Percentiles rank a stretch among this genome's conserved stretches.
Evolutionary conservation across 2,329 filamentous ascomycete genomes (phyloP).

Genomic region (Akanthomyces lecanii): DNA sequence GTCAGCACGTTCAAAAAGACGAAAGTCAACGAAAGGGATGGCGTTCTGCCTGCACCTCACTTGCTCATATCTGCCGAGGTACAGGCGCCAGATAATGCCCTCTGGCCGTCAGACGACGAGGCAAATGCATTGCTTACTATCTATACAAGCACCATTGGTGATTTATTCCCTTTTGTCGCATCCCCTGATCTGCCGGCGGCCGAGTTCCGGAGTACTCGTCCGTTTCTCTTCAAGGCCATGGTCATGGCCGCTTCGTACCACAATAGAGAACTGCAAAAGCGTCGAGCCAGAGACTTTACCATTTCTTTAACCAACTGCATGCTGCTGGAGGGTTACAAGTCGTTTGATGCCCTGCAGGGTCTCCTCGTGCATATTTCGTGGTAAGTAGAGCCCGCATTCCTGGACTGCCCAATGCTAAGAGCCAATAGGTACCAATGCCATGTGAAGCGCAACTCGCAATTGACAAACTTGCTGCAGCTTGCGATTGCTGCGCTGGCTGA

Average conservation of each 20-base stretch:
- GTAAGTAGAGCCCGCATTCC: background rate
- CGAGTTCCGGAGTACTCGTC: background rate
- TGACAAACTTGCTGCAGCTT: constrained; percentile 12
- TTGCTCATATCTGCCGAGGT: background rate
- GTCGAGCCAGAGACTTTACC: constrained; percentile 8
- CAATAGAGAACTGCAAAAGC: constrained; percentile 10
- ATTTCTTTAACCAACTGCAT: constrained; percentile 6
- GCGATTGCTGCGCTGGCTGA: constrained; percentile 8
- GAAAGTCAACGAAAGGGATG: background rate
- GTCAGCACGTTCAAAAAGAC: background rate
- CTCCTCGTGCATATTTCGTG: constrained; percentile 10
- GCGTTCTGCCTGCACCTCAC: background rate
- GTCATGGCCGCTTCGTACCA: constrained; percentile 9
- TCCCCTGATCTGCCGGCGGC: background rate
- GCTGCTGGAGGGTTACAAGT: constrained; percentile 4
- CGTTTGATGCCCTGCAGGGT: constrained; percentile 10
- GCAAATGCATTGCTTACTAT: background rate
- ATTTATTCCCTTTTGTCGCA: constrained; percentile 10
- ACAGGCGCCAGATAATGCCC: background rate
- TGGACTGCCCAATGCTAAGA: background rate
- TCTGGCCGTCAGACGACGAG: constrained; percentile 5
- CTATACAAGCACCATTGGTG: background rate
- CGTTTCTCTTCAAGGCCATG: constrained; percentile 15
- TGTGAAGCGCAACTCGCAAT: constrained; percentile 10
- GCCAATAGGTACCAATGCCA: constrained; percentile 14